Evolutionary conservation across 208 protist species (phyloP).

Genomic region (Leishmania guyanensis): DNA sequence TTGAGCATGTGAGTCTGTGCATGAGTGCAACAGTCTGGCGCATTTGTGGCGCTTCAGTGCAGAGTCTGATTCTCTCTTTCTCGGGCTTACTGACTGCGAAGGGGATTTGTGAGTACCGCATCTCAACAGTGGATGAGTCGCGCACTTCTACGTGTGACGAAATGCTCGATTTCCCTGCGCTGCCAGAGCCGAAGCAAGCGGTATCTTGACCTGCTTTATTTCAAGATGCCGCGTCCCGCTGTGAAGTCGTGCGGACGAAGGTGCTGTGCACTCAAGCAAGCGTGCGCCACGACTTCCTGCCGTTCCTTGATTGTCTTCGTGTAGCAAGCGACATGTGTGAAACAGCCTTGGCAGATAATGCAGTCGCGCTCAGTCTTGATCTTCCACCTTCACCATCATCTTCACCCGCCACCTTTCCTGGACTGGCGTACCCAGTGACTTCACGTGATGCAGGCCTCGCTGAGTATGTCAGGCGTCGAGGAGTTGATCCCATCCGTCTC

Average conservation of each 20-base stretch:
- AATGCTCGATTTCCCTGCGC: background rate
- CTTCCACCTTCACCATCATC: background rate
- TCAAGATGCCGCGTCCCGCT: background rate
- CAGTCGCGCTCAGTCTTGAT: background rate
- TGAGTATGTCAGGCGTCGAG: no score
- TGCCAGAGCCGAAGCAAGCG: background rate
- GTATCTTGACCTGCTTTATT: background rate
- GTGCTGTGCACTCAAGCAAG: background rate
- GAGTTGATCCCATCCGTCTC: no score
- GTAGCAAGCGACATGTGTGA: background rate
- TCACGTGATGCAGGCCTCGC: no score
- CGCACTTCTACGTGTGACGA: background rate
- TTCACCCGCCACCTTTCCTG: no score
- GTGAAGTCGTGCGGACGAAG: background rate
- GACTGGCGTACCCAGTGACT: no score
- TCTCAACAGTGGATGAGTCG: background rate
- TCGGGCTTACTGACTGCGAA: background rate
- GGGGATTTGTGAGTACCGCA: background rate
- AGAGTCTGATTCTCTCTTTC: background rate
- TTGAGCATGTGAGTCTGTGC: background rate
- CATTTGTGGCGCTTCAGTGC: background rate
- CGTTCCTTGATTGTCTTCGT: background rate
- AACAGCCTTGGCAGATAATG: background rate
- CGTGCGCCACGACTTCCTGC: background rate
- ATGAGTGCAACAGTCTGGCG: background rate